Evolutionary conservation across 306 rosid species (phyloP), one percentile per base, ranked within the genome.

Genomic region (Prunus dulcis): DNA sequence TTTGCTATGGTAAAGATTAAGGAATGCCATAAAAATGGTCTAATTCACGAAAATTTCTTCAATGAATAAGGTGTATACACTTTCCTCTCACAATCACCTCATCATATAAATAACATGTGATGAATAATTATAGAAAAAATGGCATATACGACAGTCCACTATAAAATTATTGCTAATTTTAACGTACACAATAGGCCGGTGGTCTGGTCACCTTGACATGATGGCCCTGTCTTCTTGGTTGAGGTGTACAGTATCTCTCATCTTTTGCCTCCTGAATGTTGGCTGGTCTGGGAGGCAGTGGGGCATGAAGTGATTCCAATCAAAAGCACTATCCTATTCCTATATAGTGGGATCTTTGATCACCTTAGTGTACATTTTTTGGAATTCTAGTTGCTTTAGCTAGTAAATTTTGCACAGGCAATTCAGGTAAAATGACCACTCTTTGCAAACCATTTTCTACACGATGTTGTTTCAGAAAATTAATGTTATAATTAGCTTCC

Each of bases 251-350:
- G 28, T 41, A 13, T 25, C 43, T 14, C 11, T 28, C 15, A 18
- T 27, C 41, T 5, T 28, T 28, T 28, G 28, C 20, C 67, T 5
- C n/a, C n/a, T 62, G 3, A 62, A 62, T 15, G 20, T 28, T 28
- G 67, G 50, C 51, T 61, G 66, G 22, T 32, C 45, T 41, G 15
- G 10, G 53, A 67, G n/a, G 53, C 17, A 17, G 12, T 68, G 60
- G 60, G 30, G 51, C 69, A 30, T 47, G 74, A 72, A 73, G 49
- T 64, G 73, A 45, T 72, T 53, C n/a, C 32, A 64, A 71, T 20
- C 38, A 41, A 5, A 38, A 17, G 58, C 38, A 56, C 28, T 14
- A 27, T 47, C 38, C 55, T 23, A 32, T 71, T 11, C 17, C 15
- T 34, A 22, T 0, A 13, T 17, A 17, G 20, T 76, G 9, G 43